phyloP scores from a whole-genome alignment of 352 stramenopile genomes.

The Phytopythium montanum region DNA sequence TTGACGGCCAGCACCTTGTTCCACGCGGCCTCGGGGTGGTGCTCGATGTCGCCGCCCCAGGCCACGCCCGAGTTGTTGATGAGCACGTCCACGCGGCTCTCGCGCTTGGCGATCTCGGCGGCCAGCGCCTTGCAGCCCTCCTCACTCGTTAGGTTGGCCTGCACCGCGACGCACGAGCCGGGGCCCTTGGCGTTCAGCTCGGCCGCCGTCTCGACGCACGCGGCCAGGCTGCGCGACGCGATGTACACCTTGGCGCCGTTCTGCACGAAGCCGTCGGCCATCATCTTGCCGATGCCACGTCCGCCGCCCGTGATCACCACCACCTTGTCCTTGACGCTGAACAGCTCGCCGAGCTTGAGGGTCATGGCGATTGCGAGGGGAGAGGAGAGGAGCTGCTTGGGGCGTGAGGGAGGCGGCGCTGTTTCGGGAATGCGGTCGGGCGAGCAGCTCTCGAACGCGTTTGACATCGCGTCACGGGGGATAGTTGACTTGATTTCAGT shows the following conservation, averaged over 20 bases:
- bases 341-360: slow-evolving; percentile 44
- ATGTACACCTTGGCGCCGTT: slow-evolving; percentile 93
- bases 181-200: slow-evolving; percentile 51
- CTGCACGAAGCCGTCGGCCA: slow-evolving; percentile 89
- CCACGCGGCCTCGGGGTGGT: slow-evolving; percentile 66
- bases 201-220: slow-evolving; percentile 66
- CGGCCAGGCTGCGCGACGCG: slow-evolving; percentile 80
- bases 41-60: slow-evolving; percentile 44
- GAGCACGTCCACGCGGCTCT: slow-evolving; percentile 83
- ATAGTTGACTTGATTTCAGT: neutral
- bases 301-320: slow-evolving; percentile 93
- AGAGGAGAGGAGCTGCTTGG: neutral
- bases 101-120: slow-evolving; percentile 66
- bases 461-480: neutral
- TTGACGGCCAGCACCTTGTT: slow-evolving; percentile 93
- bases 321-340: slow-evolving; percentile 59
- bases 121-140: slow-evolving; percentile 33
- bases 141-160: slow-evolving; percentile 23
- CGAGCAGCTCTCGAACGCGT: neutral
- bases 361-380: slow-evolving; percentile 5
- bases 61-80: slow-evolving; percentile 91
- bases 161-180: slow-evolving; percentile 57
- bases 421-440: neutral
- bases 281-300: slow-evolving; percentile 94
- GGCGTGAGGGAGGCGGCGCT: neutral